These are phyloP conservation scores for Blastocystis sp. DNA, from an alignment of 352 stramenopile genomes.

Conservation along the genomic window DNA sequence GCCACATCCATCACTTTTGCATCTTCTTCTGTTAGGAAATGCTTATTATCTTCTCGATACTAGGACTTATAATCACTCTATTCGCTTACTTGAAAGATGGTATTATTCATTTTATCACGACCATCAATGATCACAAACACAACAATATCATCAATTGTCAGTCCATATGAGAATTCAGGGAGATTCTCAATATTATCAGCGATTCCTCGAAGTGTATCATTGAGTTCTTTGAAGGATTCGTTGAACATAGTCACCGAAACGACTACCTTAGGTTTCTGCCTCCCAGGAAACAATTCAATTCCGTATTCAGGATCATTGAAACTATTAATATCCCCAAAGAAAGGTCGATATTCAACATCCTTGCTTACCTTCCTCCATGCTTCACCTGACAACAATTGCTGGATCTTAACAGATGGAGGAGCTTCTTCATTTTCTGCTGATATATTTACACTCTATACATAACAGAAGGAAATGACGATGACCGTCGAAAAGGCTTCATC, in stretches of 20 bases:
- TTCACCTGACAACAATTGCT: conserved; percentile 18
- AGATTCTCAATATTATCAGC: conserved; percentile 68
- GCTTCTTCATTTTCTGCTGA: not conserved
- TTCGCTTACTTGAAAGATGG: conserved; percentile 48
- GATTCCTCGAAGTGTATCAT: conserved; percentile 66
- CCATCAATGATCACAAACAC: conserved; percentile 67
- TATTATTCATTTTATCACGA: conserved; percentile 30
- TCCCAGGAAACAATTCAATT: conserved; percentile 41
- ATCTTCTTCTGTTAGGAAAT: conserved; percentile 65
- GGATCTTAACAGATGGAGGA: conserved; percentile 10
- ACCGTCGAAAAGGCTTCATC: conserved; percentile 51
- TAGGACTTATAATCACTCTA: not conserved
- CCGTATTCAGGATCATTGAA: conserved; percentile 67
- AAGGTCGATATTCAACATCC: conserved; percentile 56
- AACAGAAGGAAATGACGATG: not conserved
- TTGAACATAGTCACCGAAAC: conserved; percentile 67
- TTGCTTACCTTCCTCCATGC: conserved; percentile 42
- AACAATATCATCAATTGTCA: conserved; percentile 67
- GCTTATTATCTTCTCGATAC: conserved; percentile 56
- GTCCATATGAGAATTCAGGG: conserved; percentile 56
- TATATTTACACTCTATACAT: not conserved
- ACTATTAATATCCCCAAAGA: conserved; percentile 60
- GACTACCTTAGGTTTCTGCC: conserved; percentile 59
- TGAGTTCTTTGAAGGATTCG: conserved; percentile 63
- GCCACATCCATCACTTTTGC: conserved; percentile 59